A percentile compares a stretch with the other conserved stretches of the same genome.
These are phyloP conservation scores for Volvox carteri DNA, from an alignment of 163 green algal genomes.

Conservation along the genomic window DNA sequence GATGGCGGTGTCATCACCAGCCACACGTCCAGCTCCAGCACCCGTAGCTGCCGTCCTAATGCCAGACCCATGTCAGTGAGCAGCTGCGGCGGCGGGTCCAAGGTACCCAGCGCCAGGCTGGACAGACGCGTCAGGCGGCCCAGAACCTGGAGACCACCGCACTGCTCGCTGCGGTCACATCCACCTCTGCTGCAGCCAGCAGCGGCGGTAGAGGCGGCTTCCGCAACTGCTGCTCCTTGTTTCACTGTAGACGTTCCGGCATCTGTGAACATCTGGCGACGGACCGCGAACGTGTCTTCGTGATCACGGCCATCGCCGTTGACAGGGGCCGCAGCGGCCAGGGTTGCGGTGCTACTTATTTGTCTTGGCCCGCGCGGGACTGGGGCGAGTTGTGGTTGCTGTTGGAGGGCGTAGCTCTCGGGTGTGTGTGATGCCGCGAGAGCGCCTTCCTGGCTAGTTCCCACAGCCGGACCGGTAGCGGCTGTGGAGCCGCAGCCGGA, in stretches of 20 bases:
- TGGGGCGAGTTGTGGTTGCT: no score
- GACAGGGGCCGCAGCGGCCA: not conserved
- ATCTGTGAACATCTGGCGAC: no score
- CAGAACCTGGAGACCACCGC: not conserved
- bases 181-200: not conserved
- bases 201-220: no score
- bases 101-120: not conserved
- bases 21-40: constrained; percentile 20
- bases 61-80: not conserved
- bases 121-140: not conserved
- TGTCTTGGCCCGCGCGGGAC: no score
- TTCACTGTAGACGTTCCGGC: no score
- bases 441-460: no score
- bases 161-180: not conserved
- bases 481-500: no score
- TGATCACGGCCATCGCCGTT: not conserved
- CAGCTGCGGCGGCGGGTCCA: not conserved
- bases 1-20: constrained; percentile 25
- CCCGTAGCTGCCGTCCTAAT: not conserved
- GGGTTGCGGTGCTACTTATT: no score
- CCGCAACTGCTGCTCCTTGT: not conserved
- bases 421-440: no score
- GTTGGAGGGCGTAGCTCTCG: no score
- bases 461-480: no score
- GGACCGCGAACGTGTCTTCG: no score